Conservation (phyloP, 2,329 filamentous ascomycete genomes). For the Colletotrichum sp. region DNA sequence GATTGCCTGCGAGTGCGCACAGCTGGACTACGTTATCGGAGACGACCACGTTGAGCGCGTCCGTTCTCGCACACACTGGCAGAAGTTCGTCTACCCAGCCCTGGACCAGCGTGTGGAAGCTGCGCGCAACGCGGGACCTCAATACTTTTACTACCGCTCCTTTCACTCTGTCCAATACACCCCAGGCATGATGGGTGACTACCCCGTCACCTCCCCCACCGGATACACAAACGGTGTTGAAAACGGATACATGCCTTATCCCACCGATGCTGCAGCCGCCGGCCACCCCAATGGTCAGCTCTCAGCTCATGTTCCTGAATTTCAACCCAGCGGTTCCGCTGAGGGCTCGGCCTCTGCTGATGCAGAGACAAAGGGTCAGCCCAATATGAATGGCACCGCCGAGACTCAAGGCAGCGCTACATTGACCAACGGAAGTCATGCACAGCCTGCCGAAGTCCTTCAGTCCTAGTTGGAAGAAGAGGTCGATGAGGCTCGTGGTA, state of each 20-base stretch:
- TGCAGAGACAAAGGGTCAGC: neutral
- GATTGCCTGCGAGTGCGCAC: constrained; percentile 67
- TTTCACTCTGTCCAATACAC: constrained; percentile 12
- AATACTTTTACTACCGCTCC: constrained; percentile 36
- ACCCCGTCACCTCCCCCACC: constrained; percentile 32
- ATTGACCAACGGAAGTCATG: constrained; percentile 33
- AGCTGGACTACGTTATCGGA: constrained; percentile 76
- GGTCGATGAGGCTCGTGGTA: constrained; percentile 4
- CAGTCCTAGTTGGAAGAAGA: constrained; percentile 23
- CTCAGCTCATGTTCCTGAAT: constrained; percentile 69
- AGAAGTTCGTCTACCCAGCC: constrained; percentile 76
- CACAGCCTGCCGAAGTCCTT: constrained; percentile 15
- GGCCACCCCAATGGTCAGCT: constrained; percentile 50
- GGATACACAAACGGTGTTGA: constrained; percentile 30
- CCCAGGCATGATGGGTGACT: constrained; percentile 28
- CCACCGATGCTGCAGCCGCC: constrained; percentile 22
- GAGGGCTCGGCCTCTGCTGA: neutral
- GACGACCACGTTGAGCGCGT: constrained; percentile 81
- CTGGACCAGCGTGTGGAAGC: constrained; percentile 73
- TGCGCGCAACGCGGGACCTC: constrained; percentile 75
- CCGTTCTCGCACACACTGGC: constrained; percentile 77
- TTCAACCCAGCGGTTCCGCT: constrained; percentile 46
- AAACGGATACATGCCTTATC: constrained; percentile 7
- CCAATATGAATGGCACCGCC: constrained; percentile 24
- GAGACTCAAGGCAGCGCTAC: constrained; percentile 27